Base-by-base conservation (phyloP, 148 eudicot genomes). In the Rhododendron kiyosumense region DNA sequence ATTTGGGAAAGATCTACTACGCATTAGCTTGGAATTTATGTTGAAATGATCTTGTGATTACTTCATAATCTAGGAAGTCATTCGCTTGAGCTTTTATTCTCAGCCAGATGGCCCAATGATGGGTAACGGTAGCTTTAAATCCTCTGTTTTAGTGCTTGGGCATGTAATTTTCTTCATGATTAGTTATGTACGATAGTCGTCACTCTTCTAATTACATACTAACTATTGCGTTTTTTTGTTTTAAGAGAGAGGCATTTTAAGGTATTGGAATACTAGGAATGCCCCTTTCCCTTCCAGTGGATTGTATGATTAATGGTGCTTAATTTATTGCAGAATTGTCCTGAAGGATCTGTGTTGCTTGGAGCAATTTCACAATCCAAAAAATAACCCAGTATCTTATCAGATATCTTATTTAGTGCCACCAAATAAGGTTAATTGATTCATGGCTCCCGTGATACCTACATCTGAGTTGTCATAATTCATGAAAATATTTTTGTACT, bases 221-320 rank as follows among this genome's bases (percentile, higher is more conserved):
- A 32, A 84, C 28, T 65, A 77, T 7, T 76, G 8, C 83, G 22
- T 85, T 46, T 24, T 82, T 36, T 46, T 32, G 34, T 43, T 87
- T 90, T 78, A 89, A 97, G 99, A 85, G 78, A 91, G 98, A 97
- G 93, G 98, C 98, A 71, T 97, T 97, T 87, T 97, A 97, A 97
- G 98, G 99, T 95, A 89, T 84, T 51, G 38, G 78, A 43, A 78
- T 38, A 15, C 76, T 48, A 22, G 69, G 69, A 59, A 26, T 18
- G 20, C 46, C 69, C 85, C 48, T 41, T 65, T 28, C 46, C 52
- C 10, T 20, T 24, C 22, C 75, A 2, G 30, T 46, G 15, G 48
- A 84, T 69, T 82, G 67, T 9, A 74, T 76, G 57, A 28, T 79
- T 61, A 82, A 81, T 61, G 28, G 63, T 76, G 4, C 71, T 49